These are phyloP conservation scores for Candida ascalaphidarum DNA, from an alignment of 805 yeast genomes.

Conservation along the genomic window DNA sequence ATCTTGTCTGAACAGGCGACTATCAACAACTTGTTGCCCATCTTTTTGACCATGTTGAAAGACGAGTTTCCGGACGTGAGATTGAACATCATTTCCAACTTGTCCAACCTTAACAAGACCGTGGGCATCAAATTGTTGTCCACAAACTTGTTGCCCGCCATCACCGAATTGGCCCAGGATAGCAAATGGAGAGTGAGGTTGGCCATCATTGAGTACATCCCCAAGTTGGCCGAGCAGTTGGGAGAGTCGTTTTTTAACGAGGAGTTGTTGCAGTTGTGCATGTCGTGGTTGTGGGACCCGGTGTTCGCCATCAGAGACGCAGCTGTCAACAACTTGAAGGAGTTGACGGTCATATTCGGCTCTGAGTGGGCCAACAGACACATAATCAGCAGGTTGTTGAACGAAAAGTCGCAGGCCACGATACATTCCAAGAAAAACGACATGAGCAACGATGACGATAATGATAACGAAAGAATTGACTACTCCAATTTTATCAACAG, in stretches of 20 bases:
- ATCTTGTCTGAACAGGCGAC: conserved; percentile 79
- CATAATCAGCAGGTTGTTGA: conserved; percentile 68
- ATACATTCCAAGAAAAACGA: conserved; percentile 12
- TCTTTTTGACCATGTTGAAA: conserved; percentile 85
- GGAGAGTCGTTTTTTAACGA: conserved; percentile 92
- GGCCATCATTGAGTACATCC: conserved; percentile 95
- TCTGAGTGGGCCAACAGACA: conserved; percentile 87
- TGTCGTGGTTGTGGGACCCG: conserved; percentile 98
- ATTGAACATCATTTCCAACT: conserved; percentile 84
- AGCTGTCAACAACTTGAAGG: conserved; percentile 76
- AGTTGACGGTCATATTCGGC: conserved; percentile 81
- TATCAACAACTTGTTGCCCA: conserved; percentile 74
- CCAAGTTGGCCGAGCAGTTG: conserved; percentile 85
- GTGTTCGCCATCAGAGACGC: conserved; percentile 96
- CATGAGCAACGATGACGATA: conserved; percentile 12
- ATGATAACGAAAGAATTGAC: conserved; percentile 28
- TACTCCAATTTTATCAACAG: conserved; percentile 81
- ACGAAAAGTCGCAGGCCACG: conserved; percentile 4
- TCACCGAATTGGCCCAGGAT: conserved; percentile 91
- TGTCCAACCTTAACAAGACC: conserved; percentile 87
- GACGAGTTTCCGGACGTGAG: conserved; percentile 97
- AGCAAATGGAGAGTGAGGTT: conserved; percentile 96
- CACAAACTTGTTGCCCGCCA: conserved; percentile 87
- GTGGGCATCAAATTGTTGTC: conserved; percentile 86
- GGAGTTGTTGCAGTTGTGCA: conserved; percentile 80